Base-by-base conservation (phyloP, 2,329 filamentous ascomycete genomes). In the Juglanconis juglandina region DNA sequence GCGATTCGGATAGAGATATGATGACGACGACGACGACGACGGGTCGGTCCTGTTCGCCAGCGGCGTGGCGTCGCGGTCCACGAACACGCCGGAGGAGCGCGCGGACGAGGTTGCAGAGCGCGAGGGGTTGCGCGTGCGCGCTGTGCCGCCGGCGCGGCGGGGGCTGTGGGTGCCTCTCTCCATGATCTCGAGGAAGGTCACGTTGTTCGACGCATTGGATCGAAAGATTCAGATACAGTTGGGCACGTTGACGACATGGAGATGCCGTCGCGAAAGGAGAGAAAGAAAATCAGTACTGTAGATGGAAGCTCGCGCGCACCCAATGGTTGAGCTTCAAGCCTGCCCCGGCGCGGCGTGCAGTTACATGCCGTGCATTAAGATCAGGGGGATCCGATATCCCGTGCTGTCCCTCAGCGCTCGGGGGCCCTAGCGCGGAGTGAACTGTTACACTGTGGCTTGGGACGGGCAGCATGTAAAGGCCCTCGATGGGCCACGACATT, bases 81-180 rank as follows among this genome's bases (percentile, higher is more conserved):
- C 53, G 34, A 59, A 59, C 39, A 58, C 52, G 39, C 41, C 56
- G 11, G 60, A 62, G 1, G 60, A 62, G 44, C 60, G 56, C 24
- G 60, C 51, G 34, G 60, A 59, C n/a, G 60, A 59, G 17, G 56
- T 42, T 9, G 35, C 14, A 17, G 56, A 50, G 32, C 60, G 56
- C 42, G 56, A 59, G 13, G 60, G 11, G 48, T 51, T 60, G 47
- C 55, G 55, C 14, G 5, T 41, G 35, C 50, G 34, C 33, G 35
- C 24, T 24, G 24, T 24, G 24, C 24, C 44, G 42, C 32, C 33
- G 37, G 50, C 49, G 35, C 41, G 39, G 44, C 57, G 57, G 32
- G 42, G 51, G 37, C 52, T 44, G 8, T 44, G 48, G 32, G 50
- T 34, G 17, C 41, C 48, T 39, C 56, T 39, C 33, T 57, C 47